Percentiles rank a stretch among this genome's conserved stretches.
Evolutionary conservation across 305 asterid genomes (phyloP).

Genomic region (Rubia tinctorum): DNA sequence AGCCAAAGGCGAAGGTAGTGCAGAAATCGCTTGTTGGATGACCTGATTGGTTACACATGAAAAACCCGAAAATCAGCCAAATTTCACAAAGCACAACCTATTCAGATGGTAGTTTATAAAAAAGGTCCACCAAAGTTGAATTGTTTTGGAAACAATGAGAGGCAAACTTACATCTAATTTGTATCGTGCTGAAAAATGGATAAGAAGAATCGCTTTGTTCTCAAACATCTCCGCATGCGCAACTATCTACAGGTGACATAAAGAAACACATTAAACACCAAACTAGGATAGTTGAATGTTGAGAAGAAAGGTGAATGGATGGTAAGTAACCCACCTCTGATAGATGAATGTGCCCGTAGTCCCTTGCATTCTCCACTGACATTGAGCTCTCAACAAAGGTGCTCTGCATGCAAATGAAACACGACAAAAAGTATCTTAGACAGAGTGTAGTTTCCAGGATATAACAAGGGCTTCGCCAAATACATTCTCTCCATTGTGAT

Average conservation of each 20-base stretch:
- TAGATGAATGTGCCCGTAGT: conserved; percentile 86
- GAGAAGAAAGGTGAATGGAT: conserved; percentile 3
- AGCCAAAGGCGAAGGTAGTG: conserved; percentile 70
- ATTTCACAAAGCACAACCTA: not conserved
- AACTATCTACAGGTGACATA: conserved; percentile 46
- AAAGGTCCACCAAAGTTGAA: not conserved
- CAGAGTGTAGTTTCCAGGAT: not conserved
- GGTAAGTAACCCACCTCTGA: conserved; percentile 55
- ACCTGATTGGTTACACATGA: conserved; percentile 36
- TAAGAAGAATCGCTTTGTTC: conserved; percentile 90
- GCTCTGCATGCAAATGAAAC: conserved; percentile 44
- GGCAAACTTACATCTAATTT: conserved; percentile 64
- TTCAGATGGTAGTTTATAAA: not conserved
- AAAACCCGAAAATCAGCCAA: not conserved
- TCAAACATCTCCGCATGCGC: conserved; percentile 61
- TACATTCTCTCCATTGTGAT: not conserved
- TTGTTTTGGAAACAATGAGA: conserved; percentile 4
- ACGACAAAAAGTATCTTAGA: conserved; percentile 9
- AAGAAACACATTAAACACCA: conserved; percentile 7
- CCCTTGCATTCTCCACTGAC: conserved; percentile 68
- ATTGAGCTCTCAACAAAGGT: conserved; percentile 67
- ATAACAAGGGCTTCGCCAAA: not conserved
- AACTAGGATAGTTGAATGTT: not conserved
- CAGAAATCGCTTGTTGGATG: conserved; percentile 74
- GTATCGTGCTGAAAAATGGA: conserved; percentile 95